phyloP scores from a whole-genome alignment of 2,329 filamentous ascomycete species.

The Chaetomium globosum region DNA sequence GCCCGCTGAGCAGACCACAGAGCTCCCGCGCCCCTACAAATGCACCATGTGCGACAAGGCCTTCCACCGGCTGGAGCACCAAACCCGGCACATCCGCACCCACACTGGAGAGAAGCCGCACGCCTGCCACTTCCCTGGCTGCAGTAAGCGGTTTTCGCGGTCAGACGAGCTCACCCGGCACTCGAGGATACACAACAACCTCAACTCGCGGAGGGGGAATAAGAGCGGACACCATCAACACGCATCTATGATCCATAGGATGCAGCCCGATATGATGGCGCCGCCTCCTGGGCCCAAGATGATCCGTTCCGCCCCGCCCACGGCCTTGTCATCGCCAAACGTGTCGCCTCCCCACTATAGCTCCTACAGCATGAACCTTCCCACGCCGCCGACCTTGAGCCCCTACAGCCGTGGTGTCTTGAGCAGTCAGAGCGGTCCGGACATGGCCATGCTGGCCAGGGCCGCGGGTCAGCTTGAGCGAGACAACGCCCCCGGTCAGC shows the following conservation, averaged over 20 bases:
- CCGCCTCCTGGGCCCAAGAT: slow-evolving; percentile 74
- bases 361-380: slow-evolving; percentile 56
- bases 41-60: slow-evolving; percentile 98
- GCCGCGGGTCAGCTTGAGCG: slow-evolving; percentile 65
- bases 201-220: slow-evolving; percentile 91
- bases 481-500: slow-evolving; percentile 52
- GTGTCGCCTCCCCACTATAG: slow-evolving; percentile 92
- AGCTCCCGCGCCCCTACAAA: slow-evolving; percentile 95
- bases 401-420: slow-evolving; percentile 52
- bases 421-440: slow-evolving; percentile 50
- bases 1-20: slow-evolving; percentile 59
- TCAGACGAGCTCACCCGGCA: slow-evolving; percentile 96
- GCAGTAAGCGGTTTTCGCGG: slow-evolving; percentile 94
- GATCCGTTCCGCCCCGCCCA: slow-evolving; percentile 84
- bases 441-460: slow-evolving; percentile 63
- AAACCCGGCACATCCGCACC: slow-evolving; percentile 87
- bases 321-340: slow-evolving; percentile 87
- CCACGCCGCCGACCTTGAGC: slow-evolving; percentile 52
- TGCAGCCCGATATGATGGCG: slow-evolving; percentile 69
- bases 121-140: slow-evolving; percentile 91
- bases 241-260: slow-evolving; percentile 48
- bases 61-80: slow-evolving; percentile 96
- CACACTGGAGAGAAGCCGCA: slow-evolving; percentile 99
- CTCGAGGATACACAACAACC: slow-evolving; percentile 98
- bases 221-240: slow-evolving; percentile 64